phyloP scores from a whole-genome alignment of 805 yeast genomes.

The Ogataea kodamae region DNA sequence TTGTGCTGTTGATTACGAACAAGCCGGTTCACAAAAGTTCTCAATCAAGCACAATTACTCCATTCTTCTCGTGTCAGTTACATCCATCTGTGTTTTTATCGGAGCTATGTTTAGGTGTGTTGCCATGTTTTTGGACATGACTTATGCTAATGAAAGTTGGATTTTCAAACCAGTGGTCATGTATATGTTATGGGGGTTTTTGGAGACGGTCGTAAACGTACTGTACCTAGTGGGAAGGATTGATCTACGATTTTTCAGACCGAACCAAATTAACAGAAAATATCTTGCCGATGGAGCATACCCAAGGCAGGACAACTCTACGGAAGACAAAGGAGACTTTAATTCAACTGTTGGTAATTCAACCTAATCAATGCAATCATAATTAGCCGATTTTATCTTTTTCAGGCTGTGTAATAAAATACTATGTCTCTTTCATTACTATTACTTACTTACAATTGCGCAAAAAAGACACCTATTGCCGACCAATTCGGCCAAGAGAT shows the following conservation, averaged over 20 bases:
- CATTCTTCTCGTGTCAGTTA: conserved; percentile 40
- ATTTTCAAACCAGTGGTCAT: conserved; percentile 53
- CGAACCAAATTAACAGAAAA: too few species aligned
- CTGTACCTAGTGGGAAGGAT: conserved; percentile 61
- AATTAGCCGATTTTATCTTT: conserved; percentile 1
- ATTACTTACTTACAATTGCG: conserved; percentile 16
- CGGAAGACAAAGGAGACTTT: conserved; percentile 3
- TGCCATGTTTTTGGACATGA: conserved; percentile 38
- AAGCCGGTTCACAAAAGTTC: conserved; percentile 23
- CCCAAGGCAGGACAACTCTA: too few species aligned
- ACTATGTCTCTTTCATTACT: conserved; percentile 11
- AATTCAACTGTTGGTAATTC: conserved; percentile 1
- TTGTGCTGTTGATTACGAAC: conserved; percentile 24
- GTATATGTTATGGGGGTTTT: conserved; percentile 66
- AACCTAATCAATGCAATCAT: not conserved
- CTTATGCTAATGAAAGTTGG: conserved; percentile 37
- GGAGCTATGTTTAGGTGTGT: conserved; percentile 51
- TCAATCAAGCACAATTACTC: conserved; percentile 49
- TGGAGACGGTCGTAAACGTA: conserved; percentile 56
- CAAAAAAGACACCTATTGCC: conserved; percentile 29
- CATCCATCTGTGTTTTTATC: conserved; percentile 47
- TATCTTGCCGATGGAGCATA: too few species aligned
- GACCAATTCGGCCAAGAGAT: conserved; percentile 26
- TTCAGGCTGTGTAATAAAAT: conserved; percentile 2
- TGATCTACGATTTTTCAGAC: conserved; percentile 77